Evolutionary conservation across 108 stramenopile genomes (phyloP).

Genomic region (Fragilaria radians): DNA sequence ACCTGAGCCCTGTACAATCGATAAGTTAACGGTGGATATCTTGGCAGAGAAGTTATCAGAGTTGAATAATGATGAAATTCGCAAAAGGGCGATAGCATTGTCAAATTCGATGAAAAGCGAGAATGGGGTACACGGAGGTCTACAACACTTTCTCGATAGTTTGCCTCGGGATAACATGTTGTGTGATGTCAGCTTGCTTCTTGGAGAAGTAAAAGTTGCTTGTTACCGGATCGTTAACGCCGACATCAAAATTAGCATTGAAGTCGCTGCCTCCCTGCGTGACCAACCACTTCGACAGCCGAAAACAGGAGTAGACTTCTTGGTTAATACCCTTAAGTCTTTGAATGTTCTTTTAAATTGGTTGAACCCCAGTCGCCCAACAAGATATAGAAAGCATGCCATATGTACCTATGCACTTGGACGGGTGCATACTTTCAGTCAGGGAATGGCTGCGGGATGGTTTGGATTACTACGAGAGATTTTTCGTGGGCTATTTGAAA

Average conservation of each 20-base stretch:
- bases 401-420: slow-evolving; percentile 31
- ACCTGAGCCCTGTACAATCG: slow-evolving; percentile 50
- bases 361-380: neutral
- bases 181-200: slow-evolving; percentile 36
- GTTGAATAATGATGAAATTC: slow-evolving; percentile 26
- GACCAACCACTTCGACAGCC: neutral
- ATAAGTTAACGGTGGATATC: slow-evolving; percentile 35
- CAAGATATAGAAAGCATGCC: slow-evolving; percentile 6
- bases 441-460: slow-evolving; percentile 7
- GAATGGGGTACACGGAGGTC: slow-evolving; percentile 50
- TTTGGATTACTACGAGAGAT: slow-evolving; percentile 18
- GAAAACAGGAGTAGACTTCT: neutral
- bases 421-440: slow-evolving; percentile 5
- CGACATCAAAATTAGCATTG: slow-evolving; percentile 30
- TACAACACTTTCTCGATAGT: slow-evolving; percentile 39
- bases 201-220: slow-evolving; percentile 16
- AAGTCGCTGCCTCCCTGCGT: slow-evolving; percentile 37
- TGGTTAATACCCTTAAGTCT: neutral
- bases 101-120: slow-evolving; percentile 40
- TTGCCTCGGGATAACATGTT: slow-evolving; percentile 46
- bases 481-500: slow-evolving; percentile 7
- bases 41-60: slow-evolving; percentile 37
- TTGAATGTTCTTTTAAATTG: neutral
- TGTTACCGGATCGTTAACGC: neutral
- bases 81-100: slow-evolving; percentile 23